Conservation (phyloP, 129 eudicot genomes). For the Gnaphalium uliginosum region DNA sequence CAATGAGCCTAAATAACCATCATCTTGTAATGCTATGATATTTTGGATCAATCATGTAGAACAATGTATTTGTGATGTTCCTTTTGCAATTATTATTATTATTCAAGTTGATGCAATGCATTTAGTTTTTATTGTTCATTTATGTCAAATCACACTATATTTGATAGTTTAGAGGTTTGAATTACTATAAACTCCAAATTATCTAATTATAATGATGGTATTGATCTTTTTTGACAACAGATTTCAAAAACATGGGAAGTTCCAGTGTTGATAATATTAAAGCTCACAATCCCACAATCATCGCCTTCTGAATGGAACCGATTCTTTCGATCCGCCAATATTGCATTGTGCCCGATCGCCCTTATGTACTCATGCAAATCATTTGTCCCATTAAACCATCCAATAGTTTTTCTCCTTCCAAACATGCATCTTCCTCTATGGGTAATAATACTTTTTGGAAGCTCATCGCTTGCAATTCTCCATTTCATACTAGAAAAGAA, state of each 20-base stretch:
- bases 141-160: neutral
- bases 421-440: slow-evolving; percentile 78
- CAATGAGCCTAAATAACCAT: neutral
- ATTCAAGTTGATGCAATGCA: neutral
- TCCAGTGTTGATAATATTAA: slow-evolving; percentile 69
- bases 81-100: neutral
- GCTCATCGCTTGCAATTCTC: slow-evolving; percentile 74
- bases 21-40: neutral
- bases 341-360: slow-evolving; percentile 84
- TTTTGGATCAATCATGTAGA: neutral
- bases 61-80: neutral
- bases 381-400: slow-evolving; percentile 69
- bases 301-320: slow-evolving; percentile 92
- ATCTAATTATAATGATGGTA: neutral
- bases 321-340: slow-evolving; percentile 75
- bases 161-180: neutral
- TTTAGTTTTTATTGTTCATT: neutral
- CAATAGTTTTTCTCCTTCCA: slow-evolving; percentile 66
- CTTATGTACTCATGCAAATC: slow-evolving; percentile 86
- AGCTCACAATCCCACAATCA: slow-evolving; percentile 82
- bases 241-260: slow-evolving; percentile 76
- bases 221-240: slow-evolving; percentile 45
- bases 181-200: neutral
- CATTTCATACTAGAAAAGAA: slow-evolving; percentile 69
- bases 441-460: slow-evolving; percentile 69